Conservation (phyloP, 2,329 filamentous ascomycete species). For the Zalaria sp. region DNA sequence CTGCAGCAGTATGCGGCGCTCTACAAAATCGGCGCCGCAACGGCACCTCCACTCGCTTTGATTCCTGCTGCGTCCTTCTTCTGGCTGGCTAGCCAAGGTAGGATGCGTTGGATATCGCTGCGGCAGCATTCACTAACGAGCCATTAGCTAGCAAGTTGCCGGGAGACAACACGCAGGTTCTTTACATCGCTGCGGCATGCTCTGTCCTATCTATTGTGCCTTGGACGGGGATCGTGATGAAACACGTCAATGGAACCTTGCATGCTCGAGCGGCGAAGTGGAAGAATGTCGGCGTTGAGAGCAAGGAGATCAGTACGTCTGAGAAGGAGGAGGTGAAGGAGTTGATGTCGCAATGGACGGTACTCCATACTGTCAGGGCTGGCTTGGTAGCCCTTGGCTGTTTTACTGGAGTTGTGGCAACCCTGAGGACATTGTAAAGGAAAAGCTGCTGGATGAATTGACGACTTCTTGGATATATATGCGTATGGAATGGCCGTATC, state of each 20-base stretch:
- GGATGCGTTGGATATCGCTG: not conserved
- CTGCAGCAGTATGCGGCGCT: slow-evolving; percentile 12
- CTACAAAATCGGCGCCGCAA: slow-evolving; percentile 10
- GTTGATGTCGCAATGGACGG: slow-evolving; percentile 11
- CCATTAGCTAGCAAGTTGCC: slow-evolving; percentile 4
- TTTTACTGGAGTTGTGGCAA: not conserved
- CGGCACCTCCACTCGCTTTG: slow-evolving; percentile 10
- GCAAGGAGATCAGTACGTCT: slow-evolving; percentile 3
- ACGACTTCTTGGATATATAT: not conserved
- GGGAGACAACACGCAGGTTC: slow-evolving; percentile 5
- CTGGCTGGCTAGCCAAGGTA: slow-evolving; percentile 10
- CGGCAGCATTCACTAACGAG: not conserved
- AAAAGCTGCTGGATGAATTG: not conserved
- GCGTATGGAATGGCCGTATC: not conserved
- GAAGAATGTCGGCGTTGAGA: slow-evolving; percentile 6
- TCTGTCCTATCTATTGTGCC: slow-evolving; percentile 11
- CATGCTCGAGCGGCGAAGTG: slow-evolving; percentile 2
- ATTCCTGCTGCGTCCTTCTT: slow-evolving; percentile 7
- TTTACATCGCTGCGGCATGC: slow-evolving; percentile 6
- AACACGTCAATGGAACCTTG: slow-evolving; percentile 8
- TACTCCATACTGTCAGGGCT: slow-evolving; percentile 9
- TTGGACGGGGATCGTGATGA: slow-evolving; percentile 13
- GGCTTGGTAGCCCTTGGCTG: not conserved
- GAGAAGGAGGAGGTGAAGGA: slow-evolving; percentile 10
- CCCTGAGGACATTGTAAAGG: not conserved